phyloP scores from a whole-genome alignment of 1,284 basidiomycete species.

The Inonotus hispidus region DNA sequence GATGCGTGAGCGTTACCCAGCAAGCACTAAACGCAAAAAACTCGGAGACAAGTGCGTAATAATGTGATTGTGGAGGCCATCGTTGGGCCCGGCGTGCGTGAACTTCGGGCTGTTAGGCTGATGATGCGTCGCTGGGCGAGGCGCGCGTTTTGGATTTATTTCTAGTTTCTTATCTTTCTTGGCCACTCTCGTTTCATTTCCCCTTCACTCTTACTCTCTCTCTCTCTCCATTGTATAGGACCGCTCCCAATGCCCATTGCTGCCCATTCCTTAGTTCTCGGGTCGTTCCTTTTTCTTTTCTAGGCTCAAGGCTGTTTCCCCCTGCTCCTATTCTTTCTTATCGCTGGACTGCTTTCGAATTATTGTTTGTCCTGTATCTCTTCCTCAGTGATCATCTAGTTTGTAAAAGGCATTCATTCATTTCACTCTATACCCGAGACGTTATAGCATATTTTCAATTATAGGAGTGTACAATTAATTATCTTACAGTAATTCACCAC shows the following conservation, averaged over 20 bases:
- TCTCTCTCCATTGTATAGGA: not conserved
- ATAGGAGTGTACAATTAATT: not conserved
- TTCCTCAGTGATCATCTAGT: not conserved
- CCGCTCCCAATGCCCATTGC: not conserved
- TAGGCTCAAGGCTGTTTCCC: not conserved
- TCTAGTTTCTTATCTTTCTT: not conserved
- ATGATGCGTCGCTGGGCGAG: not conserved
- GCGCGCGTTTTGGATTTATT: not conserved
- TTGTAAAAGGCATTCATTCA: not conserved
- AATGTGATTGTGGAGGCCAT: conserved; percentile 41
- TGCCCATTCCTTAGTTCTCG: not conserved
- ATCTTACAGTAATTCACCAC: not conserved
- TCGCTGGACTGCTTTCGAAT: not conserved
- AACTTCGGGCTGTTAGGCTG: not conserved
- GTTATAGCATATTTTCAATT: not conserved
- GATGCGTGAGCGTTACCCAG: conserved; percentile 62
- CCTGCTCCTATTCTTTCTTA: not conserved
- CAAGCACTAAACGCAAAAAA: conserved; percentile 38
- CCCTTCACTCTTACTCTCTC: not conserved
- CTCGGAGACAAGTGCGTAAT: conserved; percentile 41
- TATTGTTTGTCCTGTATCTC: not conserved
- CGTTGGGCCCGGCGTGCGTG: not conserved
- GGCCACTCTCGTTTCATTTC: not conserved
- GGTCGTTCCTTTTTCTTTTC: not conserved
- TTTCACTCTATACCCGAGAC: conserved; percentile 1